phyloP scores from a whole-genome alignment of 2,329 filamentous ascomycete genomes.

The Trichoderma atroviride region DNA sequence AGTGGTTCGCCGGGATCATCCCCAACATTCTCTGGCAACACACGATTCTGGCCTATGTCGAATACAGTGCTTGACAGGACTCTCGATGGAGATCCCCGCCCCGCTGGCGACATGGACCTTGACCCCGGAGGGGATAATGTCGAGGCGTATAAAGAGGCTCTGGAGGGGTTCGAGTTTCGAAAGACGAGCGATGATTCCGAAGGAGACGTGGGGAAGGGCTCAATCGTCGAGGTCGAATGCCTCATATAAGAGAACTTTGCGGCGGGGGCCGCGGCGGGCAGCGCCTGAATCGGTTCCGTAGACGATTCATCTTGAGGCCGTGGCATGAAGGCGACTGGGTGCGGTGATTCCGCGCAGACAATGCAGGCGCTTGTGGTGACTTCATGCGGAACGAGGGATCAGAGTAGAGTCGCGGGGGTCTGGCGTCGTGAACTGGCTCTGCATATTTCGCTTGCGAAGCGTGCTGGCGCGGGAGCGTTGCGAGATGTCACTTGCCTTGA shows the following conservation, averaged over 20 bases:
- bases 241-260: constrained; percentile 64
- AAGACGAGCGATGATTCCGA: constrained; percentile 59
- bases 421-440: constrained; percentile 32
- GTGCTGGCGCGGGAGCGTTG: neutral
- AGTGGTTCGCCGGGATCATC: constrained; percentile 58
- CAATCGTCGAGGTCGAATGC: constrained; percentile 56
- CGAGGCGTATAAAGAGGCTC: constrained; percentile 65
- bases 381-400: constrained; percentile 28
- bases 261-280: constrained; percentile 66
- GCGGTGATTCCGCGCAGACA: constrained; percentile 29
- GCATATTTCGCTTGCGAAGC: constrained; percentile 35
- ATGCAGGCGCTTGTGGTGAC: constrained; percentile 18
- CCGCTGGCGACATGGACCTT: constrained; percentile 67
- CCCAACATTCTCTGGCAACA: constrained; percentile 48
- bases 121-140: constrained; percentile 70
- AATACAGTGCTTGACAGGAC: constrained; percentile 62
- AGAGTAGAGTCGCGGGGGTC: constrained; percentile 31
- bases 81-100: constrained; percentile 60
- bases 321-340: constrained; percentile 62
- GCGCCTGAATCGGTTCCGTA: constrained; percentile 68
- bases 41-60: constrained; percentile 48
- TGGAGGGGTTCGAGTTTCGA: constrained; percentile 57
- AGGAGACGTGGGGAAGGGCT: constrained; percentile 50
- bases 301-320: constrained; percentile 65
- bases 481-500: constrained; percentile 13